Evolutionary conservation across 352 stramenopile genomes (phyloP), one percentile per base, ranked within the genome.

Genomic region (Phytophthora melonis): DNA sequence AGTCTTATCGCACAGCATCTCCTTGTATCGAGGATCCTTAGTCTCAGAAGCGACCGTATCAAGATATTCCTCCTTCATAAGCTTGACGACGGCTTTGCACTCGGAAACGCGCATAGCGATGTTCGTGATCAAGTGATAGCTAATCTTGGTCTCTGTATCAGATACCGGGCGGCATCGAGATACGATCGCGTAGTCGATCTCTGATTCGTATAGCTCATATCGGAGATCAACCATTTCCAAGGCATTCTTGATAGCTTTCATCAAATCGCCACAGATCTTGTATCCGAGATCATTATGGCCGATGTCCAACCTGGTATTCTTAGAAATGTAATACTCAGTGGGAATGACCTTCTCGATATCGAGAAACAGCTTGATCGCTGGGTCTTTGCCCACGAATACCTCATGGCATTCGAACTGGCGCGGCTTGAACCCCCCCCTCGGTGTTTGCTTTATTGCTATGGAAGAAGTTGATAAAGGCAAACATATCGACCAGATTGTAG

Each of bases 61-160:
- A 52, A 27, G 19, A 58, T 47, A 36, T 58, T 8, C 16, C 10
- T 58, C 10, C 7, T 36, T 36, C 30, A 36, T 36, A 36, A 8
- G 30, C 30, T 36, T 36, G 7, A 47, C 59, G 14, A 66, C 58
- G 18, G 59, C 45, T 3, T 32, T 8, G 19, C 59, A 66, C 3
- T 25, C 45, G 21, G 13, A 4, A 3, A 43, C 25, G 2, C 45
- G n/a, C 5, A 66, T 18, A 0, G 58, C 27, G 2, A 66, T 7
- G 16, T 66, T 66, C 25, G 47, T 66, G 47, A 66, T 58, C 6
- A 66, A 9, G 19, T 66, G 59, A 49, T 49, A 58, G 34, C 59
- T 66, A 27, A 66, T 58, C 30, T 66, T 66, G n/a, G 52, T 58
- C 18, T 18, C 47, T 21, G 34, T n/a, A 1, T 58, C 47, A 8